Conservation (phyloP, 345 rosid species). For the Viola odorata region DNA sequence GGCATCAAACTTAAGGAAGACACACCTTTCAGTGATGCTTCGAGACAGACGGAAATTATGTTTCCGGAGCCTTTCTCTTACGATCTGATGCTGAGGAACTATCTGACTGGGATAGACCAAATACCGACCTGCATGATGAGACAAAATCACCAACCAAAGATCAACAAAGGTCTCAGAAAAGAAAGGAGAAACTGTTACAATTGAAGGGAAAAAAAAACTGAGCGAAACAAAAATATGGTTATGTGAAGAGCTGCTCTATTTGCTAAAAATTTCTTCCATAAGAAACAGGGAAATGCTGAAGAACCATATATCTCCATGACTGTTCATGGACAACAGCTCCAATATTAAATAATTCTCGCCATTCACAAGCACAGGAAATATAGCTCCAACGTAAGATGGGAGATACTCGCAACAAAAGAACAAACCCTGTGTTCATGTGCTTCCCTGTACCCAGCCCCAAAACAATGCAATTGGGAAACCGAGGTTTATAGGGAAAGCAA, state of each 20-base stretch:
- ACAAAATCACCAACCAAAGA: conserved; percentile 1
- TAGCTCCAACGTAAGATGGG: too few relatives aligned
- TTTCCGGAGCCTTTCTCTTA: conserved; percentile 70
- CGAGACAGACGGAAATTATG: conserved; percentile 18
- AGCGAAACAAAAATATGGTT: background rate
- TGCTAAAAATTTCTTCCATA: background rate
- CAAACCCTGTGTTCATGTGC: background rate
- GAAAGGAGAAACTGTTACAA: background rate
- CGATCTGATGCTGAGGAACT: conserved; percentile 40
- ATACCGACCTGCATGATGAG: conserved; percentile 52
- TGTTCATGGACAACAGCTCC: too few relatives aligned
- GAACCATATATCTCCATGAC: too few relatives aligned
- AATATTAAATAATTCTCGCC: too few relatives aligned
- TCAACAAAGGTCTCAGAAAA: background rate
- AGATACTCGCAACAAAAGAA: background rate
- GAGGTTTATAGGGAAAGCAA: background rate
- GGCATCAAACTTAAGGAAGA: background rate
- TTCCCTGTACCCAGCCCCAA: background rate
- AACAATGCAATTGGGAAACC: background rate
- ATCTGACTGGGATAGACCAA: conserved; percentile 73
- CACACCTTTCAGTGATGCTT: conserved; percentile 1
- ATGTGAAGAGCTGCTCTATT: background rate
- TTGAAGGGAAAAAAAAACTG: background rate
- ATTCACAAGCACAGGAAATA: too few relatives aligned
- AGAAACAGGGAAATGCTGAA: background rate